Conservation (phyloP, 331 rosid species). For the Erythrophleum ivorense region DNA sequence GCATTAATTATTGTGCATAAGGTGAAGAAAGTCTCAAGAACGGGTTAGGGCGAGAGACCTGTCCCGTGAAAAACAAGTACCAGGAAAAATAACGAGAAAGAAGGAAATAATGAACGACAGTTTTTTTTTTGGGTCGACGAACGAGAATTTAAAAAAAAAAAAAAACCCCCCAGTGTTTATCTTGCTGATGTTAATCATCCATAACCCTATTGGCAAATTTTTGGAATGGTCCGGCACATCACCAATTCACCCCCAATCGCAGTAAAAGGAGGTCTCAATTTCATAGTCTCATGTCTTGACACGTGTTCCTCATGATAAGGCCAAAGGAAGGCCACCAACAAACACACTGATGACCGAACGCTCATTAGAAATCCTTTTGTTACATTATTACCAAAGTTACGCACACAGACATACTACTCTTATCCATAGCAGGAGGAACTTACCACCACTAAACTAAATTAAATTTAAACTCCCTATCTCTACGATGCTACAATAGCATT, state of each 20-base stretch:
- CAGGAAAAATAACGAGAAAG: neutral
- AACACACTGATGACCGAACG: neutral
- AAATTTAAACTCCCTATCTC: constrained; percentile 11
- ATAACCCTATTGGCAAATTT: too few species aligned
- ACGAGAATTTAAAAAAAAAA: too few species aligned
- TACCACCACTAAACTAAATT: constrained; percentile 18
- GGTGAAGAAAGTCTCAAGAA: neutral
- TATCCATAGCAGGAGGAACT: constrained; percentile 1
- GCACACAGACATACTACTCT: neutral
- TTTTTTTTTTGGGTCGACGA: neutral
- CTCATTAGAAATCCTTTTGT: neutral
- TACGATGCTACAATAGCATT: constrained; percentile 30
- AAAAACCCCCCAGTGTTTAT: neutral
- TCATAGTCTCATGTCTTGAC: neutral
- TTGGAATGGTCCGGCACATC: too few species aligned
- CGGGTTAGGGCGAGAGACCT: neutral
- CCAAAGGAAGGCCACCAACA: neutral
- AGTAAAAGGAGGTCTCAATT: neutral
- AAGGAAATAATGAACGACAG: neutral
- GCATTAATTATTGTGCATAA: neutral
- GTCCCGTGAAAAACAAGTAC: neutral
- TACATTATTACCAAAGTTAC: neutral
- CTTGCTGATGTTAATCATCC: too few species aligned
- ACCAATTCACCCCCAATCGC: too few species aligned
- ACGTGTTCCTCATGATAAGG: constrained; percentile 8